Percentiles rank a stretch among this genome's conserved stretches.
phyloP scores from a whole-genome alignment of 352 stramenopile genomes.

The Pythium monospermum region DNA sequence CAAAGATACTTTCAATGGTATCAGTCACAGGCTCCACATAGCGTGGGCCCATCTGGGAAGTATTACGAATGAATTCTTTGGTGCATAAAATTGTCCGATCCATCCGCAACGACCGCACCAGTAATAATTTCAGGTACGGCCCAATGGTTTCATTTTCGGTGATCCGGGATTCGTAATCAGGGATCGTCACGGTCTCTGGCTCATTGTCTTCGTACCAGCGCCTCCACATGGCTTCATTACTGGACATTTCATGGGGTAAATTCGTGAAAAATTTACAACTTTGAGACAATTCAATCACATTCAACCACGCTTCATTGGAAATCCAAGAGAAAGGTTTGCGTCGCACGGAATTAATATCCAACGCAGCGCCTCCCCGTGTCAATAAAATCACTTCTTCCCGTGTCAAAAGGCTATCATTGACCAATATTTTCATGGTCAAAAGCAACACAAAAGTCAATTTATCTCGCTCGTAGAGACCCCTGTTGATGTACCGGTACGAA shows the following conservation, averaged over 20 bases:
- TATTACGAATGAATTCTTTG: conserved; percentile 97
- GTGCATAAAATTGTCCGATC: conserved; percentile 96
- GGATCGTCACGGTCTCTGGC: conserved; percentile 93
- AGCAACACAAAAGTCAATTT: conserved; percentile 98
- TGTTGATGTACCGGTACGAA: conserved; percentile 98
- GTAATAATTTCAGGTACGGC: conserved; percentile 94
- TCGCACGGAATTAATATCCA: conserved; percentile 96
- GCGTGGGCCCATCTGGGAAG: conserved; percentile 92
- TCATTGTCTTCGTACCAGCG: conserved; percentile 98
- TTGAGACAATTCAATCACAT: conserved; percentile 95
- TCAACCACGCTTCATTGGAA: conserved; percentile 96
- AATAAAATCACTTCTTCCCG: conserved; percentile 94
- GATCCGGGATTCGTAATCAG: conserved; percentile 93
- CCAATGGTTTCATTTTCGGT: conserved; percentile 92
- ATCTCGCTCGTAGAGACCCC: conserved; percentile 96
- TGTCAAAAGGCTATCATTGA: conserved; percentile 92
- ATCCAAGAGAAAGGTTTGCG: conserved; percentile 97
- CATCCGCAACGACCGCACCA: conserved; percentile 96
- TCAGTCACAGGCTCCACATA: conserved; percentile 99
- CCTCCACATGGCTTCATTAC: conserved; percentile 95
- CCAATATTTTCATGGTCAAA: conserved; percentile 97
- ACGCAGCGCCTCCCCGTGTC: conserved; percentile 92
- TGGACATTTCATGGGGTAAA: conserved; percentile 94
- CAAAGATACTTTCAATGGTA: conserved; percentile 98
- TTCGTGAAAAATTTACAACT: conserved; percentile 97